These are phyloP conservation scores for Tricholoma terreum DNA, from an alignment of 768 basidiomycete species.

Conservation along the genomic window DNA sequence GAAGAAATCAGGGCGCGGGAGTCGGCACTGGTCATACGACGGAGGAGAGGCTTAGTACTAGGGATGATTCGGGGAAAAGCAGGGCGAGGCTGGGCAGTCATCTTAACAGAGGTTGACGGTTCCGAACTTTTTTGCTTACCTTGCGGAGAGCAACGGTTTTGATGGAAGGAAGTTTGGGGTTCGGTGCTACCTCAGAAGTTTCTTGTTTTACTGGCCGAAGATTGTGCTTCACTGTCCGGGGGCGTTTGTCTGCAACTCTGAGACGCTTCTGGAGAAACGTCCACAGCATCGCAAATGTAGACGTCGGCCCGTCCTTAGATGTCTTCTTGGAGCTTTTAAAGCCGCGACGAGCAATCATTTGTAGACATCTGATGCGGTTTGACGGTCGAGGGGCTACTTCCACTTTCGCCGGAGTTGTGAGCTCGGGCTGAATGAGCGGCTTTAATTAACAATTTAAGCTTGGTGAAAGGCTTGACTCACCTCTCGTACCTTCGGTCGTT, in stretches of 20 bases:
- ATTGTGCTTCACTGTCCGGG: background rate
- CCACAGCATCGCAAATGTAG: background rate
- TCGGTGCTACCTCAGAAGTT: background rate
- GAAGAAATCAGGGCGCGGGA: slow-evolving; percentile 4
- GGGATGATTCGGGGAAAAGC: slow-evolving; percentile 11
- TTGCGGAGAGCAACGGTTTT: background rate
- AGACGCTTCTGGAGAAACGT: background rate
- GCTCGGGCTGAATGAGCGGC: background rate
- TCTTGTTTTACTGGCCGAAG: no score
- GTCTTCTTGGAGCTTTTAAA: background rate
- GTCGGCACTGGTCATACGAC: slow-evolving; percentile 14
- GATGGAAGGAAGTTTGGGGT: background rate
- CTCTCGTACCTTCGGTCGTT: background rate
- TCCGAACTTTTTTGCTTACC: background rate
- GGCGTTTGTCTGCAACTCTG: background rate
- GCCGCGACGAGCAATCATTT: background rate
- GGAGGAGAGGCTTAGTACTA: slow-evolving; percentile 7
- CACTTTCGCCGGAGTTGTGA: background rate
- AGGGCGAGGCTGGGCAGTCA: slow-evolving; percentile 1
- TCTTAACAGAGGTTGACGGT: background rate
- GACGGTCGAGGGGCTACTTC: background rate
- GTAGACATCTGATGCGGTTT: background rate
- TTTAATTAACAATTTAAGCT: background rate
- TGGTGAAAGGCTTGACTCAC: background rate
- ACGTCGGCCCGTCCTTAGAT: background rate